A percentile compares a stretch with the other conserved stretches of the same genome.
Evolutionary conservation across 345 rosid species (phyloP).

Genomic region (Lumnitzera racemosa): DNA sequence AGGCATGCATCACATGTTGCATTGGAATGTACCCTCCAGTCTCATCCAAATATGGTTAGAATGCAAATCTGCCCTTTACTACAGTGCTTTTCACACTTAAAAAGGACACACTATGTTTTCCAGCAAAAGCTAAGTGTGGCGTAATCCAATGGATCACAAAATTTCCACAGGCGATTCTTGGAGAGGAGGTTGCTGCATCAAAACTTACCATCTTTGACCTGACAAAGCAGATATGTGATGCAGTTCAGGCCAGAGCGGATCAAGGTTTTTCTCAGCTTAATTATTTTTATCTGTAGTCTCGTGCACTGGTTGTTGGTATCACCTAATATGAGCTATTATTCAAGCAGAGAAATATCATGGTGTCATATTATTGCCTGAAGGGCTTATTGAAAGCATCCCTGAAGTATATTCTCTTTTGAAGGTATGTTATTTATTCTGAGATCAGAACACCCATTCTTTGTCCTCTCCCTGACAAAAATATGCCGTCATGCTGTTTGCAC

Average conservation of each 20-base stretch:
- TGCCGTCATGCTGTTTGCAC: too few species aligned
- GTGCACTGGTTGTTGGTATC: constrained; percentile 9
- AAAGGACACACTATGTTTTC: too few species aligned
- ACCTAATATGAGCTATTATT: constrained; percentile 15
- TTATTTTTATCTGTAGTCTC: constrained; percentile 2
- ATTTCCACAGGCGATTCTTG: constrained; percentile 67
- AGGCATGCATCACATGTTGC: constrained; percentile 96
- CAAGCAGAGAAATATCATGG: constrained; percentile 82
- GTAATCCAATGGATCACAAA: too few species aligned
- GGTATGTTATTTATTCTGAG: constrained; percentile 27
- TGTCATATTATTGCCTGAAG: constrained; percentile 95
- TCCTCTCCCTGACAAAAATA: too few species aligned
- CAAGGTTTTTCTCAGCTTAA: constrained; percentile 42
- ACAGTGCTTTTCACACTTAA: too few species aligned
- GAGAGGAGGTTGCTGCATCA: constrained; percentile 98
- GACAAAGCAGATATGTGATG: constrained; percentile 87
- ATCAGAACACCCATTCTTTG: too few species aligned
- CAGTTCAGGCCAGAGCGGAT: constrained; percentile 88
- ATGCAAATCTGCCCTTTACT: not conserved
- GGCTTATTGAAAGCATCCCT: constrained; percentile 94
- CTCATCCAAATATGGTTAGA: constrained; percentile 96
- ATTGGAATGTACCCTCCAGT: constrained; percentile 93
- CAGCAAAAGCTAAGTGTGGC: too few species aligned
- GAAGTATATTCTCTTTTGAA: constrained; percentile 89
- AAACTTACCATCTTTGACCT: constrained; percentile 94